Conservation (phyloP, 208 protist species). For the Acanthamoeba royreba region DNA sequence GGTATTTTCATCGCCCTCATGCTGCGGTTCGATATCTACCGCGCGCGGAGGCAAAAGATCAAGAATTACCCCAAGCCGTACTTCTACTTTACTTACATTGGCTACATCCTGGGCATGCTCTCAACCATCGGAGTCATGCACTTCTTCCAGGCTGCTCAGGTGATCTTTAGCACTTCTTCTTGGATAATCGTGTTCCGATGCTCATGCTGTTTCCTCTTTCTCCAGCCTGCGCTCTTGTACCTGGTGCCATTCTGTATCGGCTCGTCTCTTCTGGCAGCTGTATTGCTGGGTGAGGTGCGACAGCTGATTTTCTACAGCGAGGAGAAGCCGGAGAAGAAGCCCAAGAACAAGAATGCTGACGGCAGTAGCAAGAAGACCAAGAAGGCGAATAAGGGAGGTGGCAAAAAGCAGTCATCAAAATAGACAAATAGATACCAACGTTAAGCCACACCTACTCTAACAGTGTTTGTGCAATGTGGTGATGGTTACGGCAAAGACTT, state of each 20-base stretch:
- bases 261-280: conserved; percentile 53
- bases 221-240: conserved; percentile 79
- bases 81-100: conserved; percentile 84
- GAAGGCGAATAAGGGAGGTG: neutral
- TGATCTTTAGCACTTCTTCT: neutral
- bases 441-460: too few relatives aligned
- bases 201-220: neutral
- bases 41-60: conserved; percentile 69
- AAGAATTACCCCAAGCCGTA: conserved; percentile 67
- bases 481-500: too few relatives aligned
- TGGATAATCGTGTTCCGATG: neutral
- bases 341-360: neutral
- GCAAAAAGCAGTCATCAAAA: neutral
- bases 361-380: neutral
- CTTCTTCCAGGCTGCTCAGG: conserved; percentile 87
- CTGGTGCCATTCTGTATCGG: conserved; percentile 76
- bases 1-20: conserved; percentile 90
- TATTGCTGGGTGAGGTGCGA: conserved; percentile 65
- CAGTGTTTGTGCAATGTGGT: too few relatives aligned
- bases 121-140: conserved; percentile 94
- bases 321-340: conserved; percentile 33
- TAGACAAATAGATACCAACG: neutral
- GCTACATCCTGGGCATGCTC: conserved; percentile 88
- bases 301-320: conserved; percentile 61
- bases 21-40: conserved; percentile 86